Base-by-base conservation (phyloP, 768 basidiomycete species). In the Collybia mongolica region DNA sequence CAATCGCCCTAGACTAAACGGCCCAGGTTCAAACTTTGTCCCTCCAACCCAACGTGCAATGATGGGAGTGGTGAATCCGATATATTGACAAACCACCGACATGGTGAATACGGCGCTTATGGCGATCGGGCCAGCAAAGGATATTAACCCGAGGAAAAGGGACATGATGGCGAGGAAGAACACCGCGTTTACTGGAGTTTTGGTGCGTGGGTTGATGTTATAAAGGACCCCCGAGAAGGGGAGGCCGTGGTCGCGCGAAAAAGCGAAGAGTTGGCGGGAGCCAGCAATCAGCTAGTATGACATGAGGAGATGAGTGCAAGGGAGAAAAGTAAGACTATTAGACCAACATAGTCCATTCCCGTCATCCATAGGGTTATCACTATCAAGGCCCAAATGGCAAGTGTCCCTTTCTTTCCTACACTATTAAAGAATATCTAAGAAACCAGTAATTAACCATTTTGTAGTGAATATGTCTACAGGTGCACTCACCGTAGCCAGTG, bases 121-220 rank as follows among this genome's bases (percentile, higher is more conserved):
- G 3, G 84, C 83, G 23, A 70, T 68, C 11, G 75, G 43, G 15
- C 84, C 82, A 0, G 84, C 80, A 26, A 85, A 80, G 14, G 75
- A 69, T 20, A 86, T 68, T 17, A 79, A 58, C 2, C 81, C 82
- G 2, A 86, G 70, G 6, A 78, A 58, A 5, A 72, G 58, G 0
- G 80, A 58, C 15, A 65, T 41, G 3, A 59, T 41, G 5, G 68
- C 73, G 2, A 71, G 65, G 51, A 78, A 79, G 79, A 80, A 83
- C 22, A 84, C 84, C 3, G 80, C 76, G 59, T 82, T 77, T 18
- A 82, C 76, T 0, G 84, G 84, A 7, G 82, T 80, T 24, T 71
- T 67, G 3, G 79, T 83, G 49, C 60, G 69, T 3, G 55, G 48
- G 59, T 83, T 79, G 67, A 86, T 75, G 54, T 75, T 70, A 56